These are phyloP conservation scores for Pythium insidiosum DNA, from an alignment of 352 stramenopile genomes.

Conservation along the genomic window DNA sequence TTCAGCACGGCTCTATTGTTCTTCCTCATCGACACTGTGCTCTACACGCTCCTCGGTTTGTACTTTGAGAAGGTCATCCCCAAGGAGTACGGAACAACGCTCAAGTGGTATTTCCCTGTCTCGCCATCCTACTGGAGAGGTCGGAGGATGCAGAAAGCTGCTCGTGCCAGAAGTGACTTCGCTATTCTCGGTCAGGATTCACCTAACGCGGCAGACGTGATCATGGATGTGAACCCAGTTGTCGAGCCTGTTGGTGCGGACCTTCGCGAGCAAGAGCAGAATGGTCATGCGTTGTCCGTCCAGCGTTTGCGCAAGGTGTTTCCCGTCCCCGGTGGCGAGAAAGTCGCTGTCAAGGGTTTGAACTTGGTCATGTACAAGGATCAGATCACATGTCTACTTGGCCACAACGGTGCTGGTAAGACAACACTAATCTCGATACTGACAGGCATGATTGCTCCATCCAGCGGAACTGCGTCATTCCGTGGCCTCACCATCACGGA, in stretches of 20 bases:
- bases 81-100: constrained; percentile 82
- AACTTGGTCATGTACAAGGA: constrained; percentile 89
- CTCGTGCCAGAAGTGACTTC: constrained; percentile 2
- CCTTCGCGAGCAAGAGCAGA: constrained; percentile 33
- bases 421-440: constrained; percentile 91
- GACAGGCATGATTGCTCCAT: constrained; percentile 77
- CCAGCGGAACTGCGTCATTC: constrained; percentile 58
- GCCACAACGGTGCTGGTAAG: constrained; percentile 92
- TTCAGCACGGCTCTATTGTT: constrained; percentile 57
- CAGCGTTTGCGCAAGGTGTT: constrained; percentile 69
- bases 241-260: constrained; percentile 33
- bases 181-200: constrained; percentile 4
- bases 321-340: constrained; percentile 63
- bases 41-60: constrained; percentile 83
- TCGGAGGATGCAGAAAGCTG: not conserved
- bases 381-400: constrained; percentile 89
- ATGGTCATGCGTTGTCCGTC: constrained; percentile 41
- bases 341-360: constrained; percentile 78
- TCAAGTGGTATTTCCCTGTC: constrained; percentile 91
- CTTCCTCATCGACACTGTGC: constrained; percentile 82
- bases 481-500: constrained; percentile 59
- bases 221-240: constrained; percentile 31
- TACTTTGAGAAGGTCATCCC: constrained; percentile 91
- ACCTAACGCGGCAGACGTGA: constrained; percentile 16
- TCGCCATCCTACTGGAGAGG: constrained; percentile 78